Evolutionary conservation across 768 basidiomycete genomes (phyloP).

Genomic region (Pleurotus djamor): DNA sequence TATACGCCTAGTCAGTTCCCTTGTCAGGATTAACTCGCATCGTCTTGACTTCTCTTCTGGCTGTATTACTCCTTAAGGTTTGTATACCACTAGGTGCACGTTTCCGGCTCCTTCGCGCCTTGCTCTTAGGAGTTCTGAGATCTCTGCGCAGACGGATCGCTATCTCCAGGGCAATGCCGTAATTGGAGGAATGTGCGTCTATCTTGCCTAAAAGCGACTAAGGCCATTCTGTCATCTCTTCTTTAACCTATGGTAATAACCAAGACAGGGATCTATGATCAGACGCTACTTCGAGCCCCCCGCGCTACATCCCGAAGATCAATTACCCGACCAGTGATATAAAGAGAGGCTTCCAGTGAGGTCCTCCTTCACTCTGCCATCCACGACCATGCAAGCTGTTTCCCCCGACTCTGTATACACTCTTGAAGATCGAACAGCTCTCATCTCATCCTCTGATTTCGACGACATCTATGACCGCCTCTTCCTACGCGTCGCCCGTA

Average conservation of each 20-base stretch:
- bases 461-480: constrained; percentile 79
- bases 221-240: constrained; percentile 4
- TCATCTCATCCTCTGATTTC: constrained; percentile 55
- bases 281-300: constrained; percentile 1
- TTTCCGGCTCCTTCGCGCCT: neutral
- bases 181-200: constrained; percentile 8
- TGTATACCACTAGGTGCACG: neutral
- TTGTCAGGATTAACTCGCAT: too few species aligned
- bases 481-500: constrained; percentile 60
- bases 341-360: neutral
- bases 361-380: neutral
- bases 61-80: neutral
- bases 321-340: neutral
- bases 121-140: neutral
- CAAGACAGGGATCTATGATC: constrained; percentile 4
- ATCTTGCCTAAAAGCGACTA: constrained; percentile 6
- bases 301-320: constrained; percentile 8
- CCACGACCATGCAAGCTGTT: constrained; percentile 6
- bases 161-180: constrained; percentile 8
- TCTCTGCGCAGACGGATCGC: constrained; percentile 1
- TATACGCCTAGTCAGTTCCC: too few species aligned
- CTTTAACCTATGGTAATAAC: neutral
- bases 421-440: constrained; percentile 69
- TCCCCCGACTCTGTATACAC: constrained; percentile 43
- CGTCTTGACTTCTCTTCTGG: too few species aligned